Conservation (phyloP, 306 rosid genomes). For the Vigna angularis region DNA sequence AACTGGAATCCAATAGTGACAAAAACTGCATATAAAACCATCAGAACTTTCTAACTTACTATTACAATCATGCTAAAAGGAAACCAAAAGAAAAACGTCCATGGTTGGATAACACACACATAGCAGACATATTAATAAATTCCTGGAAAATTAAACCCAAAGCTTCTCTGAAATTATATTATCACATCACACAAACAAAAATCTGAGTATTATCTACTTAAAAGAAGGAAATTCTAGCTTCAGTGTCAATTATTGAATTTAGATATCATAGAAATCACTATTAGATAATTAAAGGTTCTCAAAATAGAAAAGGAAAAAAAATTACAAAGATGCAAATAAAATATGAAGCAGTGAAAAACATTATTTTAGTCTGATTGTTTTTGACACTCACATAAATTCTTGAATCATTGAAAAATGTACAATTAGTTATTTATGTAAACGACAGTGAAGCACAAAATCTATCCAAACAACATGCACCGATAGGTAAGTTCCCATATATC, state of each 20-base stretch:
- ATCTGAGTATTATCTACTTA: not conserved
- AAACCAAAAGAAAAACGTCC: not conserved
- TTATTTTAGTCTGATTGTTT: slow-evolving; percentile 9
- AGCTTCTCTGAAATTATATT: slow-evolving; percentile 32
- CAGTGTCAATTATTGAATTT: slow-evolving; percentile 16
- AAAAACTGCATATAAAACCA: slow-evolving; percentile 71
- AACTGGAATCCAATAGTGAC: slow-evolving; percentile 80
- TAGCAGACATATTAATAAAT: slow-evolving; percentile 34
- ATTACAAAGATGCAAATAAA: no score
- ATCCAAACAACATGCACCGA: slow-evolving; percentile 2
- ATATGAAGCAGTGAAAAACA: no score
- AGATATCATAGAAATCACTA: slow-evolving; percentile 31
- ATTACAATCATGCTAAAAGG: slow-evolving; percentile 17
- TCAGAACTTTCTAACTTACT: slow-evolving; percentile 27
- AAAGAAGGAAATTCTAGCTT: slow-evolving; percentile 2
- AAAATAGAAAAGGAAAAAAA: no score
- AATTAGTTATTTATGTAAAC: slow-evolving; percentile 15
- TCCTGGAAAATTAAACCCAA: slow-evolving; percentile 28
- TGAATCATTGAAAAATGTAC: slow-evolving; percentile 4
- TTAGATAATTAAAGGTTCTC: not conserved
- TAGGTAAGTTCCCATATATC: slow-evolving; percentile 12
- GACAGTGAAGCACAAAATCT: slow-evolving; percentile 15
- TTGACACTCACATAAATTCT: slow-evolving; percentile 9
- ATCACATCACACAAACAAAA: slow-evolving; percentile 11
- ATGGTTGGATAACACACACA: slow-evolving; percentile 4